Evolutionary conservation across 1,284 basidiomycete species (phyloP), one percentile per base, ranked within the genome.

Genomic region (Tranzscheliella williamsii): DNA sequence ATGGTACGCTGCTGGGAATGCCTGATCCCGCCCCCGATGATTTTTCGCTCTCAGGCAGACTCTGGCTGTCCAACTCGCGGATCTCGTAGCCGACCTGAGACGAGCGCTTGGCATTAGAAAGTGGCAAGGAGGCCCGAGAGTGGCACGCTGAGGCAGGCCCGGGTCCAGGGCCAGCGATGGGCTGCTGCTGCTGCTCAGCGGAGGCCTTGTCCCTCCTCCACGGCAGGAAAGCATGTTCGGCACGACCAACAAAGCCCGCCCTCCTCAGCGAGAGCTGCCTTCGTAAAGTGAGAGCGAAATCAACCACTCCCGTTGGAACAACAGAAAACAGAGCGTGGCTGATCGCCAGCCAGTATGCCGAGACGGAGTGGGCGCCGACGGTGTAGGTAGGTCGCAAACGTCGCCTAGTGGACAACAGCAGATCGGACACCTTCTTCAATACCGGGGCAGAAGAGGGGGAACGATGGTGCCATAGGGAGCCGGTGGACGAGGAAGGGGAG

Each of bases 1-100:
- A 58, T 6, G 67, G 63, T 9, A 69, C 67, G 45, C 57, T 62
- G 35, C 58, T 63, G 2, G 64, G 54, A 18, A 69, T 47, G n/a
- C 67, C 67, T 6, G 67, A 69, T 9, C 55, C 55, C 6, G 50
- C 44, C 11, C 56, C 56, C 7, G 58, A 50, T 2, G 63, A 61
- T 7, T 50, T 50, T 23, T 67, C 57, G 42, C 57, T 62, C 15
- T 61, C 57, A 12, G 57, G 49, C 23, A 56, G 41, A 30, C 57
- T 57, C 32, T 44, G 42, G 4, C 50, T 51, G 29, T 65, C 57
- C 54, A 43, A 57, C 35, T 61, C 58, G 16, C 57, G 45, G 29
- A 53, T 53, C 37, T 67, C 57, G 53, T 54, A 62, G 17, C 33
- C 40, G 17, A 42, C 20, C 13, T 44, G 45, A 20, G 46, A 46